Base-by-base conservation (phyloP, 345 rosid genomes). In the Syzygium oleosum region DNA sequence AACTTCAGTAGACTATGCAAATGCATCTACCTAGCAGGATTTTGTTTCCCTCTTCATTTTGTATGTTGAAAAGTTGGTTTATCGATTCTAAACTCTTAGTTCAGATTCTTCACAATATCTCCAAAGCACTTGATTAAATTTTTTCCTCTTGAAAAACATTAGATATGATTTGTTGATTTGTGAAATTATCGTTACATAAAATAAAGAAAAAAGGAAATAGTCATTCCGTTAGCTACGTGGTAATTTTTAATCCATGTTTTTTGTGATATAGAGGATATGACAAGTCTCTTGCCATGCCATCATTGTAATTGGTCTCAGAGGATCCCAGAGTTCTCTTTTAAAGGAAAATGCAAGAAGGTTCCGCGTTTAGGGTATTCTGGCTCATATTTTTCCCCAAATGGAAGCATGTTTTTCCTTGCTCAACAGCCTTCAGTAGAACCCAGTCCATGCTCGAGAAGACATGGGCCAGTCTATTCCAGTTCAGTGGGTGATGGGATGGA, bases 251-350 rank as follows among this genome's bases (percentile, higher is more conserved):
- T 61, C 78, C 68, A 65, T 58, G 56, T 51, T 86, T 54, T 87
- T 46, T 52, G 15, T 80, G 38, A 73, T 87, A 80, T 91, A 53
- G 92, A 92, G 96, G 93, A 91, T 49, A 96, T 93, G 95, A 92
- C 90, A 89, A 95, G 94, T 93, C 87, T 94, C 84, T 73, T 94
- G 63, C 91, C 96, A 77, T 90, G 96, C 90, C 96, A 93, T 84
- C 87, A 79, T 78, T 92, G 92, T 87, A 93, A 91, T 87, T 94
- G 94, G 92, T 92, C 94, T 53, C 88, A 89, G 53, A 89, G 92
- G 87, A 88, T 78, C 52, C 92, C 91, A 25, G 92, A 92, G n/a
- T 91, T 90, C 43, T 85, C 88, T 51, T 87, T 85, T 73, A 90
- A 85, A 89, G 94, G 90, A 89, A 92, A 91, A 85, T 87, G 86